Conservation (phyloP, 805 yeast genomes). For the Yarrowia yakushimensis region DNA sequence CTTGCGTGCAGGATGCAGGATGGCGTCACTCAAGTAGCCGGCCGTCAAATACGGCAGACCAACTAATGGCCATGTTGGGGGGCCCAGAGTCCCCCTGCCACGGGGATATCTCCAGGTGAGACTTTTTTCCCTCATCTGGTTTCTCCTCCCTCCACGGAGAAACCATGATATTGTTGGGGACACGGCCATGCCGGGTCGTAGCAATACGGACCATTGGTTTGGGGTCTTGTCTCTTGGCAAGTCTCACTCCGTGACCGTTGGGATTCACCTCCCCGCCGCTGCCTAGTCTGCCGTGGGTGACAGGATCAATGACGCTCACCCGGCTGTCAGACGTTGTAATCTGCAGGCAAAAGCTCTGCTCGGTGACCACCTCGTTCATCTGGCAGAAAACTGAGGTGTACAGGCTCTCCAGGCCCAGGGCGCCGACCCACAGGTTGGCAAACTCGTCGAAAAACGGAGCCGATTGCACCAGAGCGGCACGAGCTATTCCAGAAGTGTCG, state of each 20-base stretch:
- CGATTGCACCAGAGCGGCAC: slow-evolving; percentile 28
- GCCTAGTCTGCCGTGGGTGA: neutral
- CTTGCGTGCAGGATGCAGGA: neutral
- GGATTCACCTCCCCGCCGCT: neutral
- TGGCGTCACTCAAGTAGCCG: neutral
- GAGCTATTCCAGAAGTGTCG: slow-evolving; percentile 27
- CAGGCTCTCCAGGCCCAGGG: slow-evolving; percentile 28
- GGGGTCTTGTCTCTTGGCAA: neutral
- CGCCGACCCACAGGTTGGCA: slow-evolving; percentile 29
- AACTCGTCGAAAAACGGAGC: slow-evolving; percentile 30
- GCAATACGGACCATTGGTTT: neutral
- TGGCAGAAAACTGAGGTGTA: slow-evolving; percentile 30
- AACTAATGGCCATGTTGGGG: neutral
- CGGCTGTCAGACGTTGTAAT: slow-evolving; percentile 12
- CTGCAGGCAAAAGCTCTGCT: slow-evolving; percentile 29
- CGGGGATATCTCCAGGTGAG: neutral
- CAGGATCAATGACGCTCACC: slow-evolving; percentile 6
- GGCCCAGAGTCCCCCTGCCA: neutral
- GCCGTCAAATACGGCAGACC: neutral
- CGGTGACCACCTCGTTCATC: slow-evolving; percentile 26
- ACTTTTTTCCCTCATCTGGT: too few species aligned
- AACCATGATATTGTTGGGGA: neutral
- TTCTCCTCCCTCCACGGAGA: neutral
- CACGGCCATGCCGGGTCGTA: neutral
- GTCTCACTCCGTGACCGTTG: neutral